Conservation (phyloP, 768 basidiomycete genomes). For the Boletellus emodensis region DNA sequence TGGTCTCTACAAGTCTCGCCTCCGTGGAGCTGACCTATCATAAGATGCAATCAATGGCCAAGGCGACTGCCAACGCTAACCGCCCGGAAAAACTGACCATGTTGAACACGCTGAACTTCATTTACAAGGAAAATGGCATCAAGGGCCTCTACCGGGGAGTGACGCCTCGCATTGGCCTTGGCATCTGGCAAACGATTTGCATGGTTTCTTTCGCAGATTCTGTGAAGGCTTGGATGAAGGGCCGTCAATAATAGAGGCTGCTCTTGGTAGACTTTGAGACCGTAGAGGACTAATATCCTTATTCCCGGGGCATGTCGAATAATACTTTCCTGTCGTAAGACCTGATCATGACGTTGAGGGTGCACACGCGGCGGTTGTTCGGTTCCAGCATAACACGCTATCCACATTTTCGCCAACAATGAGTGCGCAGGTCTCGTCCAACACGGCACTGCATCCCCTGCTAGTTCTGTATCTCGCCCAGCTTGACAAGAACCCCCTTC, state of each 20-base stretch:
- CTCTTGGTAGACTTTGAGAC: constrained; percentile 3
- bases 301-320: constrained; percentile 1
- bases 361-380: too few species aligned
- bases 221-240: constrained; percentile 82
- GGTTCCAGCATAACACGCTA: not conserved
- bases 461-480: constrained; percentile 68
- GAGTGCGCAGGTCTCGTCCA: constrained; percentile 31
- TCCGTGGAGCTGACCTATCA: constrained; percentile 4
- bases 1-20: not conserved
- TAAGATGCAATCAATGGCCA: constrained; percentile 99
- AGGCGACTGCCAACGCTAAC: constrained; percentile 61
- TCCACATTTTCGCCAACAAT: constrained; percentile 24
- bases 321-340: not conserved
- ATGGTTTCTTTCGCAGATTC: constrained; percentile 99
- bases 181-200: constrained; percentile 96
- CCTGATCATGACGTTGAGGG: too few species aligned
- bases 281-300: constrained; percentile 25
- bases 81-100: constrained; percentile 92
- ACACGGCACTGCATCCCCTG: constrained; percentile 38
- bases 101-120: constrained; percentile 84
- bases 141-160: constrained; percentile 97
- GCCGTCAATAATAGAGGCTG: constrained; percentile 20
- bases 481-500: constrained; percentile 64
- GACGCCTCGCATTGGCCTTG: constrained; percentile 92
- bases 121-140: constrained; percentile 95